Conservation (phyloP, 805 yeast species). For the Pichia cabralensis region DNA sequence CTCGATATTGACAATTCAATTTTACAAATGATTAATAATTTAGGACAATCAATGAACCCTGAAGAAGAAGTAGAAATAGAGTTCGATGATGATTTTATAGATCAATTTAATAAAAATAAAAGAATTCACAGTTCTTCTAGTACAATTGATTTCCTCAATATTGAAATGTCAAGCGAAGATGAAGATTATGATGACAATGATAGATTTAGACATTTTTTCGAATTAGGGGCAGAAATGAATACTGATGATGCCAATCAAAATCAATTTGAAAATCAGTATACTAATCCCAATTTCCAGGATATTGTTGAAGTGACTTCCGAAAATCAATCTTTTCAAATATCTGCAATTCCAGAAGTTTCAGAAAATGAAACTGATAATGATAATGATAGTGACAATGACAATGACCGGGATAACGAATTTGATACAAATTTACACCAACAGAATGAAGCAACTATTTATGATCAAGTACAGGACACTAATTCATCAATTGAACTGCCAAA, state of each 20-base stretch:
- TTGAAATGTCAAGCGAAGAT: constrained; percentile 7
- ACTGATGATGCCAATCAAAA: background rate
- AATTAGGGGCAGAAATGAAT: background rate
- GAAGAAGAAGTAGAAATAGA: constrained; percentile 5
- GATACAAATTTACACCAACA: too few species aligned
- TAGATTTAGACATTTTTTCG: constrained; percentile 5
- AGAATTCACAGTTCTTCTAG: background rate
- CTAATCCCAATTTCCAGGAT: too few species aligned
- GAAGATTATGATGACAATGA: constrained; percentile 4
- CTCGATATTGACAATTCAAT: constrained; percentile 4
- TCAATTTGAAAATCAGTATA: too few species aligned
- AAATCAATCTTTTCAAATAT: too few species aligned
- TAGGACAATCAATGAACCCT: constrained; percentile 1
- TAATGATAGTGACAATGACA: too few species aligned
- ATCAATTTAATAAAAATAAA: background rate
- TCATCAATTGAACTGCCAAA: background rate
- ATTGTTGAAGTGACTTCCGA: too few species aligned
- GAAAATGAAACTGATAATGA: too few species aligned
- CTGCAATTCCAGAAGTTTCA: too few species aligned
- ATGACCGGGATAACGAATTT: too few species aligned
- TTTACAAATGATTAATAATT: constrained; percentile 2
- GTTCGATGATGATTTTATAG: background rate
- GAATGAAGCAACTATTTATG: too few species aligned
- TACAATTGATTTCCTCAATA: constrained; percentile 3
- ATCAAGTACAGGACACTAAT: background rate